Evolutionary conservation across 805 yeast genomes (phyloP), one percentile per base, ranked within the genome.

Genomic region (Hemisphaericaspora nanyangensis): DNA sequence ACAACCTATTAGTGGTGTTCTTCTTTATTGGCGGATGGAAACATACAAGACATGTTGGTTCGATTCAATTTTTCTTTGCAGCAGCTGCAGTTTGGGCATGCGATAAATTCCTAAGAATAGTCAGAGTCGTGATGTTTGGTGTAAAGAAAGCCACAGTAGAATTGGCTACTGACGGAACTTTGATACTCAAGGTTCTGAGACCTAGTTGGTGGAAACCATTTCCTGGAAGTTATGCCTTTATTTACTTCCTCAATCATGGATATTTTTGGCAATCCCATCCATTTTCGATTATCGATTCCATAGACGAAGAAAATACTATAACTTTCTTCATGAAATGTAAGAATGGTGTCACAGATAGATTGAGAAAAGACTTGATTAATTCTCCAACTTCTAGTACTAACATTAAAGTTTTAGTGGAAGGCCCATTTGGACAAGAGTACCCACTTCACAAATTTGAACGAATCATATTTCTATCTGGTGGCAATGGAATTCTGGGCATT

Each of bases 21-120:
- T 79, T 80, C 54, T 62, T 80, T 35, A 67, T 67, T 11, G 74
- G 76, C 36, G 70, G 75, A 38, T 84, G 79, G 76, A 62, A 65
- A 29, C 95, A 86, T 56, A 53, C 57, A 42, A 34, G 35, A 22
- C 51, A 55, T 49, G 62, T 49, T 39, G 53, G 51, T 5, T 55
- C 38, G 49, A 46, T 43, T 25, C 43, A 47, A 22, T 59, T 51
- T 46, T 54, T 49, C 43, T 53, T 48, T 38, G 60, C 65, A 25
- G 58, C 65, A 4, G 45, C 55, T 27, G 65, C 66, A 7, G 50
- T 64, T 6, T 67, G 72, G 72, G 58, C 40, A 1, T 57, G 62
- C 37, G 72, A 67, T 48, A 58, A 65, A 48, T 40, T 50, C 5
- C 41, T 57, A 5, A 54, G 72, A 48, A 30, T 66, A 15, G 53